Evolutionary conservation across 2,329 filamentous ascomycete species (phyloP).

Genomic region (Hypoxylon sp.): DNA sequence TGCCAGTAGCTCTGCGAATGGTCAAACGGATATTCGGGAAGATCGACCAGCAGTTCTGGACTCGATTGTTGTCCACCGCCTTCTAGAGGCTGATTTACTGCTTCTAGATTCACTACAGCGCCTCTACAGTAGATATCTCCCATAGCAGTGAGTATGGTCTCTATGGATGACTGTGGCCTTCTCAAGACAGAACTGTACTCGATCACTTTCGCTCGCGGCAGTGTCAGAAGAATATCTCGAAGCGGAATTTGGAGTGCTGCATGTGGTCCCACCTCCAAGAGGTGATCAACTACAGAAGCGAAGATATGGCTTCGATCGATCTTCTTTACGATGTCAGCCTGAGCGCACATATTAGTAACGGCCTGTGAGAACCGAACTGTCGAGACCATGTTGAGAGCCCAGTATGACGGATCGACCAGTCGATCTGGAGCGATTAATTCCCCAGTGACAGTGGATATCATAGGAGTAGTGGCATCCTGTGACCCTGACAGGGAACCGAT

Average conservation of each 20-base stretch:
- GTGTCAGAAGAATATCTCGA: conserved; percentile 29
- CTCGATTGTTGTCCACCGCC: conserved; percentile 17
- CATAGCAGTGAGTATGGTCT: conserved; percentile 15
- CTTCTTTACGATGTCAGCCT: conserved; percentile 3
- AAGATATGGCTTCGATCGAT: conserved; percentile 9
- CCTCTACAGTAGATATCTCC: conserved; percentile 27
- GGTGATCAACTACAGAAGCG: conserved; percentile 18
- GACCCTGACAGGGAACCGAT: conserved; percentile 7
- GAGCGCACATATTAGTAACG: conserved; percentile 21
- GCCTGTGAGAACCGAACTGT: conserved; percentile 54
- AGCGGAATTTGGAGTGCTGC: conserved; percentile 46
- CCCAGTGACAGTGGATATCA: conserved; percentile 40
- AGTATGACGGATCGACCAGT: conserved; percentile 31
- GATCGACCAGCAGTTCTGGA: conserved; percentile 47
- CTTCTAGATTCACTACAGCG: conserved; percentile 19
- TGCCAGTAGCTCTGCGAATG: conserved; percentile 57
- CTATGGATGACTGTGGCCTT: conserved; percentile 20
- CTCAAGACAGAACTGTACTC: conserved; percentile 26
- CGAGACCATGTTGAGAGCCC: conserved; percentile 50
- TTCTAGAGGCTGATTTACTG: conserved; percentile 26
- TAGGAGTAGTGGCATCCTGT: conserved; percentile 4
- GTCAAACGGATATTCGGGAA: conserved; percentile 60
- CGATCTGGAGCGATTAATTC: not conserved
- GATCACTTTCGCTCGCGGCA: not conserved
- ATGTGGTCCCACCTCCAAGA: conserved; percentile 53